phyloP scores from a whole-genome alignment of 768 basidiomycete species.

The Termitomyces sp. region DNA sequence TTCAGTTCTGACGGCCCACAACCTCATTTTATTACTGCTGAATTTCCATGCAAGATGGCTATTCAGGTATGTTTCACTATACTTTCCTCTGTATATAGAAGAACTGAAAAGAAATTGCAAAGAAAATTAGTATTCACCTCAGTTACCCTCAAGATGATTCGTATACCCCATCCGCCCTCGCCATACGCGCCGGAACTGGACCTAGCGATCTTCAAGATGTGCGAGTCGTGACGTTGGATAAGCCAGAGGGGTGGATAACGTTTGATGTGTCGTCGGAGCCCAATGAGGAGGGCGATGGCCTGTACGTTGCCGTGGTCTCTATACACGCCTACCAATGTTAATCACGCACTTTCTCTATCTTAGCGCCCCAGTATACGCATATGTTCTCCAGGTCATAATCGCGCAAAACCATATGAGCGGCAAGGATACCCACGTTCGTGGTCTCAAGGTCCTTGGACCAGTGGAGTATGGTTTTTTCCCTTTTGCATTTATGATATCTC shows the following conservation, averaged over 20 bases:
- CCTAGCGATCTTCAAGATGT: conserved; percentile 92
- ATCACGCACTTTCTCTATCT: not conserved
- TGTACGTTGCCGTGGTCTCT: conserved; percentile 45
- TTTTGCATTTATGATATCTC: not conserved
- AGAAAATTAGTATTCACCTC: conserved; percentile 88
- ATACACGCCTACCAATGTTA: not conserved
- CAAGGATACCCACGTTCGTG: conserved; percentile 97
- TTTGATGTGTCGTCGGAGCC: conserved; percentile 81
- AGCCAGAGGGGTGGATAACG: conserved; percentile 93
- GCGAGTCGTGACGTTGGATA: conserved; percentile 76
- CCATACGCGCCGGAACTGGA: conserved; percentile 89
- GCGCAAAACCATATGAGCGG: conserved; percentile 96
- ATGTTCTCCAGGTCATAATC: conserved; percentile 87
- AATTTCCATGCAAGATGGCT: conserved; percentile 87
- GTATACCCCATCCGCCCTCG: conserved; percentile 91
- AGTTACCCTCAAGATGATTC: conserved; percentile 88
- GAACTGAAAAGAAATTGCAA: not conserved
- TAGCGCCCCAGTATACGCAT: conserved; percentile 86
- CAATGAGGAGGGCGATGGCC: conserved; percentile 74
- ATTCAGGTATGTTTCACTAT: conserved; percentile 60
- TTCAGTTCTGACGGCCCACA: conserved; percentile 90
- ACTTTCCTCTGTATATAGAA: not conserved
- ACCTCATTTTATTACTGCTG: conserved; percentile 92
- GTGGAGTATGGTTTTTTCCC: conserved; percentile 51
- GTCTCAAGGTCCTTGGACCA: conserved; percentile 83